Percentiles rank a stretch among this genome's conserved stretches.
Evolutionary conservation across 495 filamentous ascomycete genomes (phyloP).

Genomic region (Penicillium waksmanii): DNA sequence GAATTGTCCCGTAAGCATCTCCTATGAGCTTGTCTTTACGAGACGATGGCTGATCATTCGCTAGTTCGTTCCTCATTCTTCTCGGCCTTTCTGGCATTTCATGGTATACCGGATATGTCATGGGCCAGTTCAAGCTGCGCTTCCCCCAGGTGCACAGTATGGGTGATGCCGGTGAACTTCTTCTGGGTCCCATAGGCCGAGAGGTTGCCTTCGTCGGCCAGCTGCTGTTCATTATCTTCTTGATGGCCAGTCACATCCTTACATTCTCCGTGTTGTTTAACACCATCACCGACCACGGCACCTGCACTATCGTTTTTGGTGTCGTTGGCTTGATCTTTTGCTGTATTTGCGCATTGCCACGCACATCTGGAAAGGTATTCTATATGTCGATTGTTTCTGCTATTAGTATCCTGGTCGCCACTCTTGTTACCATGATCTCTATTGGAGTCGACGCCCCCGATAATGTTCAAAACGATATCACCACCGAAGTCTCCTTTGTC

Average conservation of each 20-base stretch:
- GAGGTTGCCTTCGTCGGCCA: conserved; percentile 67
- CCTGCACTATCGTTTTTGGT: conserved; percentile 70
- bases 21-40: conserved; percentile 20
- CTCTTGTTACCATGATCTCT: conserved; percentile 68
- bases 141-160: conserved; percentile 40
- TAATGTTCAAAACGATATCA: conserved; percentile 23
- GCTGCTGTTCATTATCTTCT: conserved; percentile 69
- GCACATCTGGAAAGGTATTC: conserved; percentile 62
- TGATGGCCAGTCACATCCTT: conserved; percentile 73
- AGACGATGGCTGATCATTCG: conserved; percentile 5
- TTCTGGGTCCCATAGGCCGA: conserved; percentile 67
- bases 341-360: conserved; percentile 64
- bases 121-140: conserved; percentile 29
- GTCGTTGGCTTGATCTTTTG: conserved; percentile 65
- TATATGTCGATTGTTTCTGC: conserved; percentile 71
- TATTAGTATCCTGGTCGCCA: conserved; percentile 64
- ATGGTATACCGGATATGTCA: conserved; percentile 27
- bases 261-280: conserved; percentile 71
- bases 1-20: conserved; percentile 59
- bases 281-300: conserved; percentile 63
- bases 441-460: conserved; percentile 51
- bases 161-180: conserved; percentile 69
- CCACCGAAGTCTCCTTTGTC: conserved; percentile 26
- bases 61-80: conserved; percentile 37
- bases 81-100: conserved; percentile 64